Base-by-base conservation (phyloP, 2,329 filamentous ascomycete genomes). In the Sarocladiaceae sp. region DNA sequence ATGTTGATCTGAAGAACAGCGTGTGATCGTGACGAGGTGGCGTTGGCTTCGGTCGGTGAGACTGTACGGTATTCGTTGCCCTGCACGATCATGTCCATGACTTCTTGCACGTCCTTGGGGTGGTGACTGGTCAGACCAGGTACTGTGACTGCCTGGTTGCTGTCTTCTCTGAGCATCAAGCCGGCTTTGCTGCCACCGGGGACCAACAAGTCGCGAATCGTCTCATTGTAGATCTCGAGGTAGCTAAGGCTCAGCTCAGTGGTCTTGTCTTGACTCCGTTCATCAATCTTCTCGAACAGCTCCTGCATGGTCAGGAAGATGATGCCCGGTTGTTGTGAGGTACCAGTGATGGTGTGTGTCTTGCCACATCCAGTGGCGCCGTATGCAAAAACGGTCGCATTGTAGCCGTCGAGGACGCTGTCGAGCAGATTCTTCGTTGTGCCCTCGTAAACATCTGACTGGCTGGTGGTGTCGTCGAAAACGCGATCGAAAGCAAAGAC, bases 301-400 rank as follows among this genome's bases (percentile, higher is more conserved):
- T 98, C 93, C 65, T 97, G 91, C 90, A 98, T 98, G 1, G 93
- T 97, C 56, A 98, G 70, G 67, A 97, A 98, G 61, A 98, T 98
- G 57, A 98, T 97, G 46, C 93, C 93, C 0, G 93, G 93, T 58
- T 95, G 85, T 61, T 95, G 86, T 2, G 88, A 69, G 0, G 91
- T 96, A 53, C 93, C 93, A 3, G 84, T 88, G 58, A 98, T 98
- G 9, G 93, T 98, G 64, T 98, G 93, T 19, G 93, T 98, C 70
- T 98, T 98, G 64, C 93, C 93, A 64, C 93, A 98, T 31, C 93
- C 93, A 1, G 93, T 98, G 31, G 93, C 93, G 54, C 93, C 93
- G 64, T 98, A 98, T 41, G 93, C 93, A 62, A 98, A 98, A 4
- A 98, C 93, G 0, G 93, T 98, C 39, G 93, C 93, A 71, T 98